These are phyloP conservation scores for Epichloe scottii DNA, from an alignment of 2,329 filamentous ascomycete genomes.

Conservation along the genomic window DNA sequence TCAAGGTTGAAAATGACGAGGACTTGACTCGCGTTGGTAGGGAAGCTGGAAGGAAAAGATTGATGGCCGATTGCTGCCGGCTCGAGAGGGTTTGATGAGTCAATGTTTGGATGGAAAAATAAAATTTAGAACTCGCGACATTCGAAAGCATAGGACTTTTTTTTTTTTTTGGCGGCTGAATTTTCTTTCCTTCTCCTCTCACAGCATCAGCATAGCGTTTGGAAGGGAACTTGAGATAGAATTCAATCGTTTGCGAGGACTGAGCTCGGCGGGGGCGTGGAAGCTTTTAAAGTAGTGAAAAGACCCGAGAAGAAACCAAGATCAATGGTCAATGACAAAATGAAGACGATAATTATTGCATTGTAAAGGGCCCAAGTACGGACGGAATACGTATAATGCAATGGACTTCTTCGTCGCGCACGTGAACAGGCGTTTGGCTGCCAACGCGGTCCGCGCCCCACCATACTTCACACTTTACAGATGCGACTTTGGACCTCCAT, in stretches of 20 bases:
- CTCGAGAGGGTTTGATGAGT: conserved; percentile 14
- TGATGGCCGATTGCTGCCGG: conserved; percentile 21
- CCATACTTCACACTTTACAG: not conserved
- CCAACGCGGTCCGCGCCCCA: conserved; percentile 7
- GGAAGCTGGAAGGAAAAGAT: conserved; percentile 18
- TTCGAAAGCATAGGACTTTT: too few relatives aligned
- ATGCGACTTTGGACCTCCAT: not conserved
- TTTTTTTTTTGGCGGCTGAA: too few relatives aligned
- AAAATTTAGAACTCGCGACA: not conserved
- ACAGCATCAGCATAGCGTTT: not conserved
- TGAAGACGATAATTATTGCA: too few relatives aligned
- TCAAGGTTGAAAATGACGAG: conserved; percentile 19
- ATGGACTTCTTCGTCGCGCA: conserved; percentile 9
- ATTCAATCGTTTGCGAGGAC: not conserved
- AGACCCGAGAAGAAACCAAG: too few relatives aligned
- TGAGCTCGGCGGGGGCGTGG: too few relatives aligned
- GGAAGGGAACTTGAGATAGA: not conserved
- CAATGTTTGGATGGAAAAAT: not conserved
- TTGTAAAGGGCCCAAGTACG: too few relatives aligned
- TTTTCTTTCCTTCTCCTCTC: not conserved
- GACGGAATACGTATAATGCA: too few relatives aligned
- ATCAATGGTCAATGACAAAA: too few relatives aligned
- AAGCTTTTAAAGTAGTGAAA: too few relatives aligned
- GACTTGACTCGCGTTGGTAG: conserved; percentile 17
- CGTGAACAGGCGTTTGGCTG: conserved; percentile 11